phyloP scores from a whole-genome alignment of 176 grass and related monocot genomes.

The Puccinellia tenuiflora region DNA sequence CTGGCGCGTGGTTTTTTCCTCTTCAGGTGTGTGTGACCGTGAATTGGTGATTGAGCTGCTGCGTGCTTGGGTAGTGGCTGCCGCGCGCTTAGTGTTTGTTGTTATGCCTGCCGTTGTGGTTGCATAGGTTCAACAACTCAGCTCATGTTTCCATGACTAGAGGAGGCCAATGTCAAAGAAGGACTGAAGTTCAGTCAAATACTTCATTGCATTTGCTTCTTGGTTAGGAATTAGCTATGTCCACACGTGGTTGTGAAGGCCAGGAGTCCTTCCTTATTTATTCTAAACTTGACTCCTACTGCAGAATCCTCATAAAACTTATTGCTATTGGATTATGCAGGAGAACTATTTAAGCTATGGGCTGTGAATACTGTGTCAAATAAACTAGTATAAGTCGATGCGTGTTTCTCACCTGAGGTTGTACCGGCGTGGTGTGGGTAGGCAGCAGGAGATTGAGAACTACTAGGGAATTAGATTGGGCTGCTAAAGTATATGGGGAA shows the following conservation, averaged over 20 bases:
- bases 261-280: not conserved
- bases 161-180: too few relatives aligned
- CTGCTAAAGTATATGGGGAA: not conserved
- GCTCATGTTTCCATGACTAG: not conserved
- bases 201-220: too few relatives aligned
- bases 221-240: too few relatives aligned
- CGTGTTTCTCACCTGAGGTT: not conserved
- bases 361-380: not conserved
- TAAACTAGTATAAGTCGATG: not conserved
- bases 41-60: not conserved
- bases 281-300: not conserved
- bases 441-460: not conserved
- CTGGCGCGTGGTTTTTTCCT: not conserved
- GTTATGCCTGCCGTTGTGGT: not conserved
- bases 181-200: too few relatives aligned
- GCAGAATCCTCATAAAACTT: not conserved
- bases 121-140: not conserved
- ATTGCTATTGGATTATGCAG: not conserved
- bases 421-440: not conserved
- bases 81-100: not conserved
- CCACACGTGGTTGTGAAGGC: too few relatives aligned
- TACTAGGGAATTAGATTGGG: not conserved
- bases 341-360: not conserved
- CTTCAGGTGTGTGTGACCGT: not conserved
- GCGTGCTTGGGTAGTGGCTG: not conserved